Percentiles rank a stretch among this genome's conserved stretches.
Conservation (phyloP, 1,284 basidiomycete species). For the Apiotrichum gamsii region DNA sequence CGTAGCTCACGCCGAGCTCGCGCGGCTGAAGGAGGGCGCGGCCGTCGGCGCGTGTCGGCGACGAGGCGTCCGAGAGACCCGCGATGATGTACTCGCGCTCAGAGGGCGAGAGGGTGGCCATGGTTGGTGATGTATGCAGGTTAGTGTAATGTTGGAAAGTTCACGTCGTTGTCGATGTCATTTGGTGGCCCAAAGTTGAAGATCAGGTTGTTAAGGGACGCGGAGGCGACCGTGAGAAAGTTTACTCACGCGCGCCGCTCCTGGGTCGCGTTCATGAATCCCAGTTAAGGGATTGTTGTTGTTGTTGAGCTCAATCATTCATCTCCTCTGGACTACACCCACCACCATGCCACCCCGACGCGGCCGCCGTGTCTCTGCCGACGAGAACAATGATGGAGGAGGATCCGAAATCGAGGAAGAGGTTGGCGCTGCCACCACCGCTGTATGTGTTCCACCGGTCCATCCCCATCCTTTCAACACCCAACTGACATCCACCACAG, state of each 20-base stretch:
- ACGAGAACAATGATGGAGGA: no score
- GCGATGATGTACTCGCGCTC: conserved; percentile 44
- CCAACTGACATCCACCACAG: conserved; percentile 8
- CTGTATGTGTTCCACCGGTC: no score
- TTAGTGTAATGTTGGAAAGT: background rate
- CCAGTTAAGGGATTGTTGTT: no score
- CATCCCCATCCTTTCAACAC: no score
- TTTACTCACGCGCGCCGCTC: background rate
- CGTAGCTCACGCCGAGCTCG: conserved; percentile 35
- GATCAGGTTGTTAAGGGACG: no score
- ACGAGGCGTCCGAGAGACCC: conserved; percentile 32
- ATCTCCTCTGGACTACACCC: no score
- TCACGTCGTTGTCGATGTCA: background rate
- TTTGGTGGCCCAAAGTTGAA: conserved; percentile 1
- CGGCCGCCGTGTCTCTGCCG: no score
- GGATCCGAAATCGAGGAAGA: no score
- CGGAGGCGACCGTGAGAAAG: conserved; percentile 4
- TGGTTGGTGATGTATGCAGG: conserved; percentile 1
- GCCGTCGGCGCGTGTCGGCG: conserved; percentile 40
- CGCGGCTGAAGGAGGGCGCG: conserved; percentile 32
- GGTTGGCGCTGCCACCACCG: no score
- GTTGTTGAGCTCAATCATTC: no score
- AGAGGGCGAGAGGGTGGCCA: conserved; percentile 37
- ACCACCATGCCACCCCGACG: no score
- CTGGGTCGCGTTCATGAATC: no score